Base-by-base conservation (phyloP, 371 early-diverging fungal species). In the Smittium culicis region DNA sequence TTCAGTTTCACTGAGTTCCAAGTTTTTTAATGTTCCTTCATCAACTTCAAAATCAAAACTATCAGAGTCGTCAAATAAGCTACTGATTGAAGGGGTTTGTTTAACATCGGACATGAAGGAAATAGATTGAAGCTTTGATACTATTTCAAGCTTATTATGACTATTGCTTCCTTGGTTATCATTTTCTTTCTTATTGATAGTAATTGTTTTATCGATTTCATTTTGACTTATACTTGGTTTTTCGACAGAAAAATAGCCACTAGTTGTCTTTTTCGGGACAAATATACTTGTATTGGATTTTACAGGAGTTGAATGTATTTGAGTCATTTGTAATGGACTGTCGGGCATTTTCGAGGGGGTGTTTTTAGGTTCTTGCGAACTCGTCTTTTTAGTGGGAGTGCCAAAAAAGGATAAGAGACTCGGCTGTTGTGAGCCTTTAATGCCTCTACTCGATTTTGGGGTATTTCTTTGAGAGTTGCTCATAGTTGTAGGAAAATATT, bases 371-470 rank as follows among this genome's bases (percentile, higher is more conserved):
- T 45, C 20, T 8, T 8, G 45, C 8, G 57, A n/a, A 57, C 27
- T 57, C 27, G 11, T 57, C 25, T 64, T 34, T 29, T 29, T 35
- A 24, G 16, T 35, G 3, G 65, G 65, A n/a, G 65, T 35, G 27
- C 65, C 65, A 64, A 64, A 64, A 45, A 64, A 64, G 24, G 65
- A 64, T 34, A 64, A 45, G 16, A 64, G 54, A 17, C 45, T 35
- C 1, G 32, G 54, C 25, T 64, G 65, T 14, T 64, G 65, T 45
- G 45, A 45, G 20, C 11, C 45, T 45, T 45, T 45, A 20, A 20
- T 5, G 45, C 45, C 45, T 20, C 45, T 45, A 45, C 20, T 45
- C 11, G 45, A 45, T 45, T 20, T 45, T 45, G 45, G 45, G 20
- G 45, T n/a, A n/a, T n/a, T n/a, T n/a, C n/a, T n/a, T n/a, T n/a